Evolutionary conservation across 2,329 filamentous ascomycete species (phyloP), one percentile per base, ranked within the genome.

Genomic region (Sclerotinia minor): DNA sequence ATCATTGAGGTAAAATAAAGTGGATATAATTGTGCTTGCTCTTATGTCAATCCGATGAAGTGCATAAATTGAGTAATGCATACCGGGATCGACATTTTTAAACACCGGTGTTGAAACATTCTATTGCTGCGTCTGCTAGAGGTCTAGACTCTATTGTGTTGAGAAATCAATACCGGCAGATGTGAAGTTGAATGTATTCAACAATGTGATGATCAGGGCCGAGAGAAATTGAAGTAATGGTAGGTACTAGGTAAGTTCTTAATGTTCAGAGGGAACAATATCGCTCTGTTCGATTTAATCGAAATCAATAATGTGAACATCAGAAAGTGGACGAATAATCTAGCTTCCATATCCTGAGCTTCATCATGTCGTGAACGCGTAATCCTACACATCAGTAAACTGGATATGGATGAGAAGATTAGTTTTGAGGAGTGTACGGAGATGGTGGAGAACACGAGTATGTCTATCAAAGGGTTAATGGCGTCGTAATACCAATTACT

Each of bases 401-500:
- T 94, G 74, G 95, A 99, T 80, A 89, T 89, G 70, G 95, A 99
- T 79, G 95, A 95, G 76, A 96, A 96, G 85, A 98, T 99, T 79
- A 97, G 92, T 83, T 99, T 99, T 76, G 93, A 98, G 81, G 95
- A 99, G 84, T 99, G 99, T 79, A 94, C 89, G 70, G 92, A 95
- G 83, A 98, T 99, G 94, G 95, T 99, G 64, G 94, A 97, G 85
- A 96, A 91, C 79, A 98, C 94, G 67, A 88, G 90, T 76, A 85
- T 90, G 73, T 89, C 86, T 81, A 88, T 89, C 4, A 32, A n/a
- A 57, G 13, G 53, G 32, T 17, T 35, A 38, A 38, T 19, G 21
- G 53, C 32, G 32, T 57, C n/a, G 53, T 8, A 38, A 13, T 24
- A 32, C 15, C 26, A 24, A 8, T 3, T 38, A 47, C n/a, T 32